Evolutionary conservation across 1,284 basidiomycete species (phyloP).

Genomic region (Vanrija sp.): DNA sequence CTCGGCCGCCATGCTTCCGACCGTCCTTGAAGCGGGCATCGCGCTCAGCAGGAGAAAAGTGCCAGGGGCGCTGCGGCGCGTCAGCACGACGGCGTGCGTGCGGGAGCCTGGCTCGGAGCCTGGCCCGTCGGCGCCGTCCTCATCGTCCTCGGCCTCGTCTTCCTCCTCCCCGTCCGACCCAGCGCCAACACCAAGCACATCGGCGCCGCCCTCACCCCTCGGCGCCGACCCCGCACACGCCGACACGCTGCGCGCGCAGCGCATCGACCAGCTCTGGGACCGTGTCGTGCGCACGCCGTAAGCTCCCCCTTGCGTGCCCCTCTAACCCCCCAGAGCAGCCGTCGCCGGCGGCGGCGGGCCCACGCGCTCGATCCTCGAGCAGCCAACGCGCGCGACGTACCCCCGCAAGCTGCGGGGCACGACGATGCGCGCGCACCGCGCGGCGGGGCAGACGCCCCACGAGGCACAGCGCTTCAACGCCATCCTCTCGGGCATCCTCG

Average conservation of each 20-base stretch:
- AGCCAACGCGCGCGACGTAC: neutral
- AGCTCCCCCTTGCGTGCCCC: neutral
- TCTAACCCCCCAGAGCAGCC: conserved; percentile 2
- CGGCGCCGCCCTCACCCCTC: no score
- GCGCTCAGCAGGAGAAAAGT: no score
- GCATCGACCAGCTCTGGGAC: conserved; percentile 14
- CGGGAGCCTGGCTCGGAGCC: neutral
- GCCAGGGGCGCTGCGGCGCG: no score
- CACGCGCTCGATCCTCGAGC: neutral
- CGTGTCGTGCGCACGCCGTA: conserved; percentile 14
- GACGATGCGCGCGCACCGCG: conserved; percentile 5
- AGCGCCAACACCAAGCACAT: neutral
- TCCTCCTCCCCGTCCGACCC: neutral
- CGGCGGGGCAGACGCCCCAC: conserved; percentile 29
- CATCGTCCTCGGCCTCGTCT: neutral
- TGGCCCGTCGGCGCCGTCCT: neutral
- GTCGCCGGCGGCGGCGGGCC: neutral
- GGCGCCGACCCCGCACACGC: neutral
- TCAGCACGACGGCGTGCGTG: no score
- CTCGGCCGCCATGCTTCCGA: no score
- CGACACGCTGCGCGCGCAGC: neutral
- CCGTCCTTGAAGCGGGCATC: no score
- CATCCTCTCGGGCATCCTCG: conserved; percentile 23
- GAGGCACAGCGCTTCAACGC: conserved; percentile 28
- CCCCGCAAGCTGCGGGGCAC: conserved; percentile 6